A percentile compares a stretch with the other conserved stretches of the same genome.
phyloP scores from a whole-genome alignment of 2,329 filamentous ascomycete genomes.

The Aspergillus sp. region DNA sequence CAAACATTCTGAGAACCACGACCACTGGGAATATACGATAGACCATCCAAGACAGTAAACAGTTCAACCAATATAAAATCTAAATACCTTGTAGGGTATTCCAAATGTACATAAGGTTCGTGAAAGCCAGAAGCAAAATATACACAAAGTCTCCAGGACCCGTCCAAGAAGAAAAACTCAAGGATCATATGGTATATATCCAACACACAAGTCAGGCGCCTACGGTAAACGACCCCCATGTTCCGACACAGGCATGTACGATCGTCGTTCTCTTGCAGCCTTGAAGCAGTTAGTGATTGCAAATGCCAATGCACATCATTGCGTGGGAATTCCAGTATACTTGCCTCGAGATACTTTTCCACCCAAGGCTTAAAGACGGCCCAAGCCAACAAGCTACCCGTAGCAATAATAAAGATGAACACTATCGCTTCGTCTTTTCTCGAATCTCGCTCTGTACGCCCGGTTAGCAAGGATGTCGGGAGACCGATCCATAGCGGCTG shows the following conservation, averaged over 20 bases:
- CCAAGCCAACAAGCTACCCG: constrained; percentile 59
- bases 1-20: no score
- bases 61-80: not conserved
- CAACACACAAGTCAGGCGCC: not conserved
- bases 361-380: constrained; percentile 60
- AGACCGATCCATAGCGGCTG: no score
- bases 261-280: constrained; percentile 48
- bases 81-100: not conserved
- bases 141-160: not conserved
- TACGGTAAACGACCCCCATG: constrained; percentile 13
- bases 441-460: constrained; percentile 59
- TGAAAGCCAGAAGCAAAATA: not conserved
- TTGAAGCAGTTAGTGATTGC: constrained; percentile 18
- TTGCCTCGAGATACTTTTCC: constrained; percentile 54
- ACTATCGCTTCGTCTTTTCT: constrained; percentile 65
- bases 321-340: not conserved
- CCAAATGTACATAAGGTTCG: not conserved
- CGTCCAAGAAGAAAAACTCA: not conserved
- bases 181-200: not conserved
- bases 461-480: constrained; percentile 23
- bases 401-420: constrained; percentile 64
- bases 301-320: not conserved
- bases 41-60: not conserved
- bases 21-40: no score
- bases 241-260: constrained; percentile 51